These are phyloP conservation scores for Suillus luteus DNA, from an alignment of 768 basidiomycete genomes.

Conservation along the genomic window DNA sequence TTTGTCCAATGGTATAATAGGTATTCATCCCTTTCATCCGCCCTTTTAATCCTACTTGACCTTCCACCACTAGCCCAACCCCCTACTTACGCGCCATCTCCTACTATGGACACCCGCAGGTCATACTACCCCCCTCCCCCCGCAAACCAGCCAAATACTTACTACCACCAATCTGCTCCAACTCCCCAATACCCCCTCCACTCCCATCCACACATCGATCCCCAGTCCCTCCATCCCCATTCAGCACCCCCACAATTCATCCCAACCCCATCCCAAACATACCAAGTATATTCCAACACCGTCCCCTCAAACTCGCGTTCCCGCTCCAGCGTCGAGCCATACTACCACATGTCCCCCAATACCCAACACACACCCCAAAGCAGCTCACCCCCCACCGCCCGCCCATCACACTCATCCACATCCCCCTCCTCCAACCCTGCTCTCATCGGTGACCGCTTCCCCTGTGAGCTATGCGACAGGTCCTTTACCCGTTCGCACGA, in stretches of 20 bases:
- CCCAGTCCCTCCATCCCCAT: conserved; percentile 21
- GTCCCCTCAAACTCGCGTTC: conserved; percentile 28
- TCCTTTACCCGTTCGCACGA: conserved; percentile 83
- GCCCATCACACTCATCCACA: conserved; percentile 17
- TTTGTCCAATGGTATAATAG: conserved; percentile 27
- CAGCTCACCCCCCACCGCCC: conserved; percentile 4
- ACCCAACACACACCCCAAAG: conserved; percentile 33
- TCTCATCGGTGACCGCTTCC: conserved; percentile 59
- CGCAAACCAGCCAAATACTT: neutral
- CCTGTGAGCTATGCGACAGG: conserved; percentile 74
- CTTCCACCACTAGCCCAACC: conserved; percentile 22
- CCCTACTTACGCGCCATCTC: conserved; percentile 21
- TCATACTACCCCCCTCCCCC: conserved; percentile 18
- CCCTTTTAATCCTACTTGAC: conserved; percentile 6
- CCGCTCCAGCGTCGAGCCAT: conserved; percentile 37
- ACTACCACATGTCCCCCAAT: conserved; percentile 43
- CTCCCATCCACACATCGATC: conserved; percentile 19
- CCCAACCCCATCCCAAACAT: conserved; percentile 50
- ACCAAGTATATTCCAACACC: conserved; percentile 36
- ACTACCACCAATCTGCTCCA: conserved; percentile 14
- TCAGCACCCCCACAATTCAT: conserved; percentile 39
- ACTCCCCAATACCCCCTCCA: neutral
- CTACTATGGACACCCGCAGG: conserved; percentile 23
- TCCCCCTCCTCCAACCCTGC: conserved; percentile 25
- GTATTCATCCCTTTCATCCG: conserved; percentile 13